A percentile compares a stretch with the other conserved stretches of the same genome.
Conservation (phyloP, 495 filamentous ascomycete species). For the Hypoxylon fuscum region DNA sequence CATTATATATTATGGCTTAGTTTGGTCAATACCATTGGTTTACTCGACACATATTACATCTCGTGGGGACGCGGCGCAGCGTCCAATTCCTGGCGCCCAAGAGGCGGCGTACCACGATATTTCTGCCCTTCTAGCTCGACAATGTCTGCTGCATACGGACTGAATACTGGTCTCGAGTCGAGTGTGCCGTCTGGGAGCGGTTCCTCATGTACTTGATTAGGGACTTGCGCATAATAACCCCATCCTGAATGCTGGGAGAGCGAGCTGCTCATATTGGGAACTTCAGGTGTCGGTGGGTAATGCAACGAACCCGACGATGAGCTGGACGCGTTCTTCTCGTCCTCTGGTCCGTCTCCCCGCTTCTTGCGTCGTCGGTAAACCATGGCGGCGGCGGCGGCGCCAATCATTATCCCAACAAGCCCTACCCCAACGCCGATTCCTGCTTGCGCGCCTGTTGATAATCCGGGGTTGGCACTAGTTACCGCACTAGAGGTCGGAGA, state of each 20-base stretch:
- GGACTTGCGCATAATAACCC: not conserved
- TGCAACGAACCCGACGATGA: slow-evolving; percentile 22
- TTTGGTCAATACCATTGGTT: not conserved
- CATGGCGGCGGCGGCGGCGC: not conserved
- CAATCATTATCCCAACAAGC: slow-evolving; percentile 12
- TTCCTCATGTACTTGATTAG: not conserved
- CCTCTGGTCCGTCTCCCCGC: not conserved
- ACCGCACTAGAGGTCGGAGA: slow-evolving; percentile 5
- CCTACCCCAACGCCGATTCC: slow-evolving; percentile 26
- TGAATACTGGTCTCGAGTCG: not conserved
- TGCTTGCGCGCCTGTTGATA: slow-evolving; percentile 15
- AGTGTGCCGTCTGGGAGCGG: not conserved
- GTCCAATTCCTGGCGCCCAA: slow-evolving; percentile 13
- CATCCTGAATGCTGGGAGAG: not conserved
- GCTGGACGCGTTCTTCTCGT: no score
- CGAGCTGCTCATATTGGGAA: not conserved
- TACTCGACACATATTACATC: not conserved
- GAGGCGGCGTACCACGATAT: not conserved
- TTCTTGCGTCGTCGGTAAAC: slow-evolving; percentile 1
- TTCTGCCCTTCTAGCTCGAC: slow-evolving; percentile 1
- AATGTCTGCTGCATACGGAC: not conserved
- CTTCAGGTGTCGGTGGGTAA: slow-evolving; percentile 13
- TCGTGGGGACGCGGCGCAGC: not conserved
- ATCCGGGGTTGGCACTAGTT: slow-evolving; percentile 9
- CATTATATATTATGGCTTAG: slow-evolving; percentile 8